Percentiles rank a stretch among this genome's conserved stretches.
Evolutionary conservation across 371 early-diverging fungal species (phyloP).

Genomic region (Fennellomyces sp.): DNA sequence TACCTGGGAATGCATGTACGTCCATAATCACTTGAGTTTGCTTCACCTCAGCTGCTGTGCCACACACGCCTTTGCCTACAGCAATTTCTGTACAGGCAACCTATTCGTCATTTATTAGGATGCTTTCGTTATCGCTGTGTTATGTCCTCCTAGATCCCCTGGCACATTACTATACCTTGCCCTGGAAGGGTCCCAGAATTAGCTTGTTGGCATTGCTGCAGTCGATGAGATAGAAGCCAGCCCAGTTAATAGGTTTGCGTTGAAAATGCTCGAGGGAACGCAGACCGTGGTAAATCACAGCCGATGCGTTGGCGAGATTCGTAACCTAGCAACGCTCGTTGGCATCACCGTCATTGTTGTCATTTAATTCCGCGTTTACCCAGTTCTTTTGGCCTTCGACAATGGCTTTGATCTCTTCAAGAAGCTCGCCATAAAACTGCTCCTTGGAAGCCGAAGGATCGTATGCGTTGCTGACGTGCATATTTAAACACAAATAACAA

Average conservation of each 20-base stretch:
- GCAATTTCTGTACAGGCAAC: slow-evolving; percentile 86
- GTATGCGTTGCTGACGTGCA: not conserved
- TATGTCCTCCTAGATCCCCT: too few relatives aligned
- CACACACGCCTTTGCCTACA: slow-evolving; percentile 89
- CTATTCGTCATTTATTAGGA: slow-evolving; percentile 15
- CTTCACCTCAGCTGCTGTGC: slow-evolving; percentile 68
- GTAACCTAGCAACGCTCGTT: slow-evolving; percentile 44
- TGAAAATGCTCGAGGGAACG: slow-evolving; percentile 60
- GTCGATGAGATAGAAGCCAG: slow-evolving; percentile 82
- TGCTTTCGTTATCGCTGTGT: not conserved
- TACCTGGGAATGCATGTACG: slow-evolving; percentile 82
- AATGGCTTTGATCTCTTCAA: slow-evolving; percentile 37
- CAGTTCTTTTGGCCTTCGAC: slow-evolving; percentile 57
- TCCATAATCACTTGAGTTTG: slow-evolving; percentile 70
- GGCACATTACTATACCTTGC: slow-evolving; percentile 55
- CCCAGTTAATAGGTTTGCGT: slow-evolving; percentile 88
- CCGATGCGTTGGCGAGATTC: slow-evolving; percentile 81
- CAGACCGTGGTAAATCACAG: slow-evolving; percentile 82
- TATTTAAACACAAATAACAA: not conserved
- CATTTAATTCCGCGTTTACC: slow-evolving; percentile 24
- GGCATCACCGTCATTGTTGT: too few relatives aligned
- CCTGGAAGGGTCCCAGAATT: slow-evolving; percentile 91
- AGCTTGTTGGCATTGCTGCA: slow-evolving; percentile 49
- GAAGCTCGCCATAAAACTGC: slow-evolving; percentile 54
- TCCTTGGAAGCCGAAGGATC: slow-evolving; percentile 27